Base-by-base conservation (phyloP, 2,329 filamentous ascomycete species). In the Fusarium robinianum region DNA sequence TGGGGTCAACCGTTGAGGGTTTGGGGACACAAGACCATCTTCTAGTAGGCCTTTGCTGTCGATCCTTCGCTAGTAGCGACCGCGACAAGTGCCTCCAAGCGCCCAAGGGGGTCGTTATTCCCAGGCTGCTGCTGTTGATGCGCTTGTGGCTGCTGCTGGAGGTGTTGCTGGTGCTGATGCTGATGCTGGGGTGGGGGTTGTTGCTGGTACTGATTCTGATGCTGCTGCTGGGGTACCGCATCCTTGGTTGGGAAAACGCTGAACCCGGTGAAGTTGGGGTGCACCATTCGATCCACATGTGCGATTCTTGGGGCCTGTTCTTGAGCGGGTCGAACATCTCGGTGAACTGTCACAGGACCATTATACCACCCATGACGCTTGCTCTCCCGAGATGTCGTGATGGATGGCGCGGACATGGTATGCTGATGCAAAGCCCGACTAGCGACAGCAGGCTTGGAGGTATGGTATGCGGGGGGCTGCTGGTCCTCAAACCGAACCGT, bases 361-460 rank as follows among this genome's bases (percentile, higher is more conserved):
- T 88, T 81, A 58, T 89, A 89, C 85, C 86, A 90, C 2, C 78
- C 87, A 46, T 85, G 83, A 3, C 87, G 78, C 61, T 87, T 88
- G 19, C 71, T 72, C 51, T 81, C 82, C 7, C 81, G 76, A 4
- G 79, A 73, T 1, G 79, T 81, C 8, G 76, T 71, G 22, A 78
- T 69, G 0, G 74, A 72, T 1, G 81, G 80, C 2, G 80, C 80
- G 4, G 80, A 84, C 69, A 81, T 75, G 11, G 80, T 81, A 44
- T 84, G 76, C 23, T 83, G 78, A 43, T 81, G 78, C 15, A 71
- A 63, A 27, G 64, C 58, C 29, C 65, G 64, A 6, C 60, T 52
- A 23, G 58, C 53, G 29, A 60, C 61, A 53, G 61, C 54, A 53
- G 58, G 62, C 50, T 57, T 56, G 2, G 52, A 38, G 5, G 47